Evolutionary conservation across 805 yeast species (phyloP).

Genomic region (Kuraishia borneana): DNA sequence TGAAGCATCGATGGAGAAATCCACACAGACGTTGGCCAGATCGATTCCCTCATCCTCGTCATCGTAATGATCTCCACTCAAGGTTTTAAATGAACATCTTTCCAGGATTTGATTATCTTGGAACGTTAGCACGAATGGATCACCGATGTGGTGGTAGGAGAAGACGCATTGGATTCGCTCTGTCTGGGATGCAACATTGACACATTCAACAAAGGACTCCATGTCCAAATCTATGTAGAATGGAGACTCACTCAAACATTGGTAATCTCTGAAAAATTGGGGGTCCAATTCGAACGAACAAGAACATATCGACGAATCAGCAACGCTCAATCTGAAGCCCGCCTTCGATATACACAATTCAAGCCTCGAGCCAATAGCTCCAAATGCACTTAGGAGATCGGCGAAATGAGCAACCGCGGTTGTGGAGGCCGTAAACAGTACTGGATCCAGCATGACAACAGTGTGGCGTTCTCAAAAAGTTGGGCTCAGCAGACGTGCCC

Average conservation of each 20-base stretch:
- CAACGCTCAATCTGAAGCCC: slow-evolving; percentile 41
- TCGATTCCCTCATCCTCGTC: slow-evolving; percentile 14
- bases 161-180: slow-evolving; percentile 32
- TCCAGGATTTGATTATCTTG: slow-evolving; percentile 43
- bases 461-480: neutral
- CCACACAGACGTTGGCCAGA: slow-evolving; percentile 27
- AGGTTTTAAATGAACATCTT: slow-evolving; percentile 44
- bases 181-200: slow-evolving; percentile 18
- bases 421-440: slow-evolving; percentile 27
- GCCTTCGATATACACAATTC: slow-evolving; percentile 22
- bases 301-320: slow-evolving; percentile 29
- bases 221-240: slow-evolving; percentile 31
- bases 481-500: neutral
- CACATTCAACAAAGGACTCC: slow-evolving; percentile 36
- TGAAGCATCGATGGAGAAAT: slow-evolving; percentile 41
- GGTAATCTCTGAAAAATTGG: slow-evolving; percentile 21
- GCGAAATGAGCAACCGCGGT: slow-evolving; percentile 33
- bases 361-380: slow-evolving; percentile 26
- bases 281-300: slow-evolving; percentile 25
- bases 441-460: neutral
- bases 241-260: slow-evolving; percentile 9
- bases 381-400: slow-evolving; percentile 29
- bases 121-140: slow-evolving; percentile 44
- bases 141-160: slow-evolving; percentile 35
- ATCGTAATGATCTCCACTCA: slow-evolving; percentile 10